Percentiles rank a stretch among this genome's conserved stretches.
These are phyloP conservation scores for Davidsoniella eucalypti DNA, from an alignment of 2,329 filamentous ascomycete genomes.

Conservation along the genomic window DNA sequence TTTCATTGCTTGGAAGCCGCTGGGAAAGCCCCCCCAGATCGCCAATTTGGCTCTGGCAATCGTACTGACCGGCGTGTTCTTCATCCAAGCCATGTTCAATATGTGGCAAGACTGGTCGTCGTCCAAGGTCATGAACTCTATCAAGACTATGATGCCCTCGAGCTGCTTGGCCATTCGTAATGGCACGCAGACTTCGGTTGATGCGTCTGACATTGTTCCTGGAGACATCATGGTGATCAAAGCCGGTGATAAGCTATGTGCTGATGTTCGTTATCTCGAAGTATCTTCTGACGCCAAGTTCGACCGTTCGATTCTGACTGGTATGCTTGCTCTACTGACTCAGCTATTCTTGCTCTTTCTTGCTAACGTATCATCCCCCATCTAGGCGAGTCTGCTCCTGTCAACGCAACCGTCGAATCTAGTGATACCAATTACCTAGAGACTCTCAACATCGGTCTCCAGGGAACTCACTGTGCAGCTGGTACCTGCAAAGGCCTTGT, in stretches of 20 bases:
- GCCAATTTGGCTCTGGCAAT: constrained; percentile 61
- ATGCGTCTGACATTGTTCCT: constrained; percentile 88
- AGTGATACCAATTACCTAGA: constrained; percentile 55
- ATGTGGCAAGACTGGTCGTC: constrained; percentile 63
- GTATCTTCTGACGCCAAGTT: constrained; percentile 77
- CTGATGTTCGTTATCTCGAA: constrained; percentile 60
- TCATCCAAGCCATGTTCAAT: constrained; percentile 53
- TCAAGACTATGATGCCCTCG: constrained; percentile 66
- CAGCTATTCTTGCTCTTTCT: background rate
- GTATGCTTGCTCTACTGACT: constrained; percentile 79
- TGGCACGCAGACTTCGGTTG: constrained; percentile 57
- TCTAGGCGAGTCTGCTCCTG: constrained; percentile 49
- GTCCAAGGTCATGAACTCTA: constrained; percentile 60
- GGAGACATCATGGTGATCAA: constrained; percentile 80
- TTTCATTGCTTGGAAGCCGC: constrained; percentile 60
- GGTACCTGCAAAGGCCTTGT: constrained; percentile 86
- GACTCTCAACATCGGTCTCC: constrained; percentile 97
- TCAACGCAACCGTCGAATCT: constrained; percentile 55
- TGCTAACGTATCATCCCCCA: constrained; percentile 40
- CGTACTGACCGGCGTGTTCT: constrained; percentile 53
- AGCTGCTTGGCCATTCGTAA: constrained; percentile 64
- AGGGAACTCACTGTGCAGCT: constrained; percentile 90
- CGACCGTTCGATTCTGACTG: constrained; percentile 92
- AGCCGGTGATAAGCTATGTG: constrained; percentile 84
- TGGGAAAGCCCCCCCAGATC: constrained; percentile 50